phyloP scores from a whole-genome alignment of 495 filamentous ascomycete genomes.

The Podospora conica region DNA sequence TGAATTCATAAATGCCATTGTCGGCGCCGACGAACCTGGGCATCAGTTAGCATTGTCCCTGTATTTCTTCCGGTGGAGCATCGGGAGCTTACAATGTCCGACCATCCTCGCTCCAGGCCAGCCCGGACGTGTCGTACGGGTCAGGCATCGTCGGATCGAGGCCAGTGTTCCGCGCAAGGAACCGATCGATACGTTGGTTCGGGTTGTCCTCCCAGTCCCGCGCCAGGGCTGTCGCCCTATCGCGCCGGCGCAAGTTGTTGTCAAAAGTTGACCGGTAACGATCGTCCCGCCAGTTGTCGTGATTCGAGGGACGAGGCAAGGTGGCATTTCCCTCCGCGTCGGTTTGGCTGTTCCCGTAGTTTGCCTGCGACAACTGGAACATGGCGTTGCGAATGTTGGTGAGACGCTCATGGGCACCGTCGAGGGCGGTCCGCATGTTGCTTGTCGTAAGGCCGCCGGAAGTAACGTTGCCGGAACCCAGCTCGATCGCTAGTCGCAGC shows the following conservation, averaged over 20 bases:
- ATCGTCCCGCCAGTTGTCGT: neutral
- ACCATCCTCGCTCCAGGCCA: conserved; percentile 66
- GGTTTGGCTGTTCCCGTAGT: neutral
- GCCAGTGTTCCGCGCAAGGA: neutral
- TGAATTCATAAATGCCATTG: conserved; percentile 68
- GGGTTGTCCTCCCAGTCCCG: conserved; percentile 28
- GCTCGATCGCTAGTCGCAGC: neutral
- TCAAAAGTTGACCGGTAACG: neutral
- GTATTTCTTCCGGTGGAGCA: neutral
- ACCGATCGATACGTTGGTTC: conserved; percentile 15
- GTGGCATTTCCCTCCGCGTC: neutral
- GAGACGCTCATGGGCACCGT: neutral
- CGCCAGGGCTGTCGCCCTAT: conserved; percentile 22
- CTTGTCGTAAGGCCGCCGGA: neutral
- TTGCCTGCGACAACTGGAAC: neutral
- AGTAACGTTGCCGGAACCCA: neutral
- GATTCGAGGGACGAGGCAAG: neutral
- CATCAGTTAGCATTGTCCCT: conserved; percentile 8
- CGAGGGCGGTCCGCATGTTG: neutral
- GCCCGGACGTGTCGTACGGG: conserved; percentile 54
- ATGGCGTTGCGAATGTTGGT: neutral
- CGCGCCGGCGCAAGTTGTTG: conserved; percentile 15
- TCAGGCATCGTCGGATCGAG: conserved; percentile 21
- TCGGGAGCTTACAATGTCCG: conserved; percentile 53
- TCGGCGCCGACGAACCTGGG: conserved; percentile 65